These are phyloP conservation scores for Artemisia annua DNA, from an alignment of 129 eudicot genomes.

Conservation along the genomic window DNA sequence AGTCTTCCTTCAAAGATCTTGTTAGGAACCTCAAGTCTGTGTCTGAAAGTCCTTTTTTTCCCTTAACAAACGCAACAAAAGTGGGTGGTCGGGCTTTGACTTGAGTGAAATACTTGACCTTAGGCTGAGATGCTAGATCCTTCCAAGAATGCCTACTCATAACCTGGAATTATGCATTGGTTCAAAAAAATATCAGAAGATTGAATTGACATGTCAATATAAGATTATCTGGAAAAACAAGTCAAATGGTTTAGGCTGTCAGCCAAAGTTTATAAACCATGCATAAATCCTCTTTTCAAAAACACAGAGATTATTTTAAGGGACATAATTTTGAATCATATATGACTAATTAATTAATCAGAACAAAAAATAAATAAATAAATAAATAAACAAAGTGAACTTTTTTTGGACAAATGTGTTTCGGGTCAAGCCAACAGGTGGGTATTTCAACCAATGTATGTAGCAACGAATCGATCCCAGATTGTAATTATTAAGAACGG, in stretches of 20 bases:
- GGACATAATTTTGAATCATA: background rate
- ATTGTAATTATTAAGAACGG: no score
- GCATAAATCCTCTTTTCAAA: background rate
- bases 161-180: conserved; percentile 41
- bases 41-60: conserved; percentile 65
- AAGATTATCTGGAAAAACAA: background rate
- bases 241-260: background rate
- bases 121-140: conserved; percentile 83
- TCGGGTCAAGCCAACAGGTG: background rate
- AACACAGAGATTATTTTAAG: background rate
- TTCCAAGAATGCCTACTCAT: conserved; percentile 99
- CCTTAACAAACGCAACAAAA: conserved; percentile 88
- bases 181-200: background rate
- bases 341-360: background rate
- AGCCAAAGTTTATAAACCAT: background rate
- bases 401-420: background rate
- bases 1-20: conserved; percentile 89
- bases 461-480: no score
- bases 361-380: background rate
- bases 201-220: background rate
- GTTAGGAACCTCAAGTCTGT: conserved; percentile 86
- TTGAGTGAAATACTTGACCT: conserved; percentile 88
- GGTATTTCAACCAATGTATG: no score
- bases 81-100: conserved; percentile 98
- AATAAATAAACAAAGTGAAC: no score